A percentile compares a stretch with the other conserved stretches of the same genome.
Evolutionary conservation across 2,329 filamentous ascomycete species (phyloP).

Genomic region (Aspergillus brasiliensis): DNA sequence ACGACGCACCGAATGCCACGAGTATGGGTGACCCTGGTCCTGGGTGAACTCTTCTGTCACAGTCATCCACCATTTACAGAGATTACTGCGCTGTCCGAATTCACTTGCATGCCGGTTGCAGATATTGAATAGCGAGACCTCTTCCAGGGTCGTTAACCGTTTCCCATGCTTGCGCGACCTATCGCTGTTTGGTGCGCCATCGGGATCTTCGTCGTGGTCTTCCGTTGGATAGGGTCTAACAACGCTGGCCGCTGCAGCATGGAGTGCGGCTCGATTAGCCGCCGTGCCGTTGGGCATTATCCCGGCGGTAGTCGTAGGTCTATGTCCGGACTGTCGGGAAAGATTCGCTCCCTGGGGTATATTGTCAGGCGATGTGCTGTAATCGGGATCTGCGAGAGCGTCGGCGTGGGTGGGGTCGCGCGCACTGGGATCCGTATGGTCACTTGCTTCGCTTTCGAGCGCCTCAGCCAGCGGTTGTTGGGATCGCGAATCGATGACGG

Average conservation of each 20-base stretch:
- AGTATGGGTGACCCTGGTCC: constrained; percentile 43
- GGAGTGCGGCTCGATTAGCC: not conserved
- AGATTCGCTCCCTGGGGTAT: not conserved
- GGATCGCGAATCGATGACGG: not conserved
- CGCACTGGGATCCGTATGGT: not conserved
- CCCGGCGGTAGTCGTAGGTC: not conserved
- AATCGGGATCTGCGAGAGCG: not conserved
- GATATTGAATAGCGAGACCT: constrained; percentile 44
- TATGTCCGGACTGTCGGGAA: not conserved
- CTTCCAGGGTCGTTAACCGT: constrained; percentile 43
- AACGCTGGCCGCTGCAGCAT: not conserved
- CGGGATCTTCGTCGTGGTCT: not conserved
- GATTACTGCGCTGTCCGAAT: constrained; percentile 44
- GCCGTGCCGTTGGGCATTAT: not conserved
- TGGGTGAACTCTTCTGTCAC: constrained; percentile 42
- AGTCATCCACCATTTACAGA: constrained; percentile 47
- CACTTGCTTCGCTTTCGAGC: constrained; percentile 1
- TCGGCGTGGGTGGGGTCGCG: not conserved
- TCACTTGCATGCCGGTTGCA: constrained; percentile 40
- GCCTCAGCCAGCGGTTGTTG: not conserved
- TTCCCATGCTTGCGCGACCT: constrained; percentile 38
- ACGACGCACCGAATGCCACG: constrained; percentile 46
- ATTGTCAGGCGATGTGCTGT: not conserved
- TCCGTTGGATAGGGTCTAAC: not conserved
- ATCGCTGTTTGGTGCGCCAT: constrained; percentile 11